A percentile compares a stretch with the other conserved stretches of the same genome.
Evolutionary conservation across 1,139 yeast genomes (phyloP).

Genomic region (Sugiyamaella pinicola): DNA sequence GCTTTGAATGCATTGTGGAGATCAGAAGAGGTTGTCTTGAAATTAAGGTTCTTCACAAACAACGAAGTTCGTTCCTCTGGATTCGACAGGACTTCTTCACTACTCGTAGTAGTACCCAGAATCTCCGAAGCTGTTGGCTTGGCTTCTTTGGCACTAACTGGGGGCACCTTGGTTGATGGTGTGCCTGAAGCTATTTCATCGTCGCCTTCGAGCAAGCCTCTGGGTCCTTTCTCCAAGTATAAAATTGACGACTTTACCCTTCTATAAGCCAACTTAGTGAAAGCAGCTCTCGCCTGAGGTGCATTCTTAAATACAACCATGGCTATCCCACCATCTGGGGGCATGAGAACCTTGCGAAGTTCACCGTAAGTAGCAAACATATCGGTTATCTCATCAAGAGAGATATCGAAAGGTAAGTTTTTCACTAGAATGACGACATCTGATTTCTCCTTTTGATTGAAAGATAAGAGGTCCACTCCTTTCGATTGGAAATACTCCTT

Average conservation of each 20-base stretch:
- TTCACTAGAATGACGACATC: constrained; percentile 82
- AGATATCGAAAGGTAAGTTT: constrained; percentile 87
- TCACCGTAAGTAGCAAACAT: constrained; percentile 80
- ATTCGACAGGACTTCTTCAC: constrained; percentile 48
- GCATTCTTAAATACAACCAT: constrained; percentile 87
- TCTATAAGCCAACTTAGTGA: constrained; percentile 81
- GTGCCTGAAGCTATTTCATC: constrained; percentile 46
- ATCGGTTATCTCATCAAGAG: constrained; percentile 76
- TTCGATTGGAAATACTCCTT: constrained; percentile 79
- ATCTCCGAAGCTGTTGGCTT: constrained; percentile 34
- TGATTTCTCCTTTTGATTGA: constrained; percentile 72
- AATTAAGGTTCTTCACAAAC: constrained; percentile 89
- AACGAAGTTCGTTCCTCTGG: constrained; percentile 70
- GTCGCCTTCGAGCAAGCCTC: constrained; percentile 58
- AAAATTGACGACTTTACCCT: constrained; percentile 83
- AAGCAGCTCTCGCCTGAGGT: constrained; percentile 87
- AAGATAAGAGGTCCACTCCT: constrained; percentile 81
- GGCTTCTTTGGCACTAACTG: constrained; percentile 40
- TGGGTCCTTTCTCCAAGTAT: constrained; percentile 93
- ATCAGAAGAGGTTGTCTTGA: constrained; percentile 66
- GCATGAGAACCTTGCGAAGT: constrained; percentile 80
- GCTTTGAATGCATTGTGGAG: constrained; percentile 65
- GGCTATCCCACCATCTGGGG: constrained; percentile 96
- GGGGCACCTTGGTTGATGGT: constrained; percentile 32
- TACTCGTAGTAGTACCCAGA: constrained; percentile 41